A percentile compares a stretch with the other conserved stretches of the same genome.
Evolutionary conservation across 495 filamentous ascomycete species (phyloP).

Genomic region (Melanomma pulvis-pyrius): DNA sequence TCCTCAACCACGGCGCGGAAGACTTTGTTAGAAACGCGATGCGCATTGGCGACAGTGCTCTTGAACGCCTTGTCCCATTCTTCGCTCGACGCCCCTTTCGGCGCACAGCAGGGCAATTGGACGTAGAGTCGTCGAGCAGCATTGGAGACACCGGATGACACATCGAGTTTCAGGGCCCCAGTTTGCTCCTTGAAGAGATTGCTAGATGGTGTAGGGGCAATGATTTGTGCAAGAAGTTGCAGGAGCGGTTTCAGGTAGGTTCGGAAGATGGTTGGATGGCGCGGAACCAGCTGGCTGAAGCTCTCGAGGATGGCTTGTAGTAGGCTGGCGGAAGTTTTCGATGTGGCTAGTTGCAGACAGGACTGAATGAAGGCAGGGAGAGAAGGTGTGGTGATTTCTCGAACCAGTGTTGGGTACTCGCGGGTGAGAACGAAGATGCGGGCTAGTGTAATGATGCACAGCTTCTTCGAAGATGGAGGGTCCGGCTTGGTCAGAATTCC

Average conservation of each 20-base stretch:
- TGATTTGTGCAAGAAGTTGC: slow-evolving; percentile 56
- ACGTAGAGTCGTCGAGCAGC: slow-evolving; percentile 56
- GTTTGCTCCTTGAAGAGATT: slow-evolving; percentile 5
- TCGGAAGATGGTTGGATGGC: slow-evolving; percentile 77
- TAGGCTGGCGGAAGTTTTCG: slow-evolving; percentile 46
- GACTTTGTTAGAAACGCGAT: slow-evolving; percentile 70
- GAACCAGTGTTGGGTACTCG: slow-evolving; percentile 75
- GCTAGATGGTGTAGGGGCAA: slow-evolving; percentile 58
- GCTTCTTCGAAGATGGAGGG: slow-evolving; percentile 68
- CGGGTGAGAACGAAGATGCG: slow-evolving; percentile 82
- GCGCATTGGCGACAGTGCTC: slow-evolving; percentile 60
- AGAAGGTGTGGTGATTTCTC: slow-evolving; percentile 84
- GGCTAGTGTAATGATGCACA: slow-evolving; percentile 73
- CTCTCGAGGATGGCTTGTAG: slow-evolving; percentile 65
- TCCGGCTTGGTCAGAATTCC: slow-evolving; percentile 72
- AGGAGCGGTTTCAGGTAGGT: slow-evolving; percentile 71
- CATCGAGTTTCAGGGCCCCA: background rate
- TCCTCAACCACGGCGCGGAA: slow-evolving; percentile 77
- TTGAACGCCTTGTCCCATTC: slow-evolving; percentile 73
- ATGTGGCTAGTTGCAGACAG: slow-evolving; percentile 68
- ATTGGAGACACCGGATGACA: slow-evolving; percentile 19
- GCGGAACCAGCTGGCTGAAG: slow-evolving; percentile 68
- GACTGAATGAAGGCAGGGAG: slow-evolving; percentile 72
- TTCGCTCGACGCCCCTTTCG: slow-evolving; percentile 69
- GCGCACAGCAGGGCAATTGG: slow-evolving; percentile 71